Evolutionary conservation across 257 asterid species (phyloP), one percentile per base, ranked within the genome.

Genomic region (Primulina tabacum): DNA sequence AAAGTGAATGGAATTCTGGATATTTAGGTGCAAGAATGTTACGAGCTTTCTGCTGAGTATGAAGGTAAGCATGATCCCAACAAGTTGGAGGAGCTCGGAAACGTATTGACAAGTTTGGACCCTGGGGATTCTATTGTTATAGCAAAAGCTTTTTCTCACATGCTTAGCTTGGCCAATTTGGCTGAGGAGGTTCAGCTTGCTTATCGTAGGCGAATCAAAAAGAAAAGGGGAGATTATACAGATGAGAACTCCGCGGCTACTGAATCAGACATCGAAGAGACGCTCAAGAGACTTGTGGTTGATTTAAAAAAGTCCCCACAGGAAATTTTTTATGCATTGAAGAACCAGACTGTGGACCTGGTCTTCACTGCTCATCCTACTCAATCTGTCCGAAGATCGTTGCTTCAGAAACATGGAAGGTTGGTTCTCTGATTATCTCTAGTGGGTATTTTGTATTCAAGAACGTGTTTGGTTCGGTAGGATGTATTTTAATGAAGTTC

Each of bases 161-260:
- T 85, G 90, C 90, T 85, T 73, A 85, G 68, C 88, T 85, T 85
- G 81, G 88, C 88, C 4, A 82, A 85, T 81, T 76, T 85, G 85
- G 90, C 90, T 24, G 90, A 85, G 84, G 85, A 82, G 77, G 90
- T 85, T 40, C 90, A 85, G 81, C 83, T 80, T 70, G 85, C 88
- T 17, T 65, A 79, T 37, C 78, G 90, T 18, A 69, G 90, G 21
- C 62, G 88, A 47, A 82, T 76, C 73, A 85, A 82, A 62, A 66
- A 69, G 78, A 85, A 82, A 18, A 84, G 82, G 63, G 90, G 90
- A 55, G 90, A 82, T 67, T 78, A 73, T 18, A 82, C 90, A 7
- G 90, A 85, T 34, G 90, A 85, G 72, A 78, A 82, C 81, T 80
- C 76, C n/a, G 90, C 90, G 2, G 81, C 90, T 60, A 85, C 90